phyloP scores from a whole-genome alignment of 306 rosid species.

The Fragaria iinumae region DNA sequence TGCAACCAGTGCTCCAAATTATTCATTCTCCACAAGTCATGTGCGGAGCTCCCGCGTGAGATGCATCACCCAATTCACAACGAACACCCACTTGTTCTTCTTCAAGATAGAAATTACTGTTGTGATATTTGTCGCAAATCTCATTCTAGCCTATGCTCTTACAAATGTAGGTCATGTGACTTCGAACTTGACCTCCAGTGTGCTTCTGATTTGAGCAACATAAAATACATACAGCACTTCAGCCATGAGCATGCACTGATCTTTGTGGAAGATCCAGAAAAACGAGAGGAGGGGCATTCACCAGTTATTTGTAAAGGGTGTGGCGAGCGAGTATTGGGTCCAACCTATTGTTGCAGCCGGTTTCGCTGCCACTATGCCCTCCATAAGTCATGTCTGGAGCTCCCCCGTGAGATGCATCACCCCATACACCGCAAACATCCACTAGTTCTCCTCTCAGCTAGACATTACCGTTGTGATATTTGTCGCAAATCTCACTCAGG shows the following conservation, averaged over 20 bases:
- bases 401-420: too few relatives aligned
- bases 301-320: neutral
- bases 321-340: neutral
- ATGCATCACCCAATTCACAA: too few relatives aligned
- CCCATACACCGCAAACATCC: too few relatives aligned
- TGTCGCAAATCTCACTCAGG: too few relatives aligned
- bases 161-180: neutral
- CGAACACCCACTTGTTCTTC: neutral
- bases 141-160: accelerated
- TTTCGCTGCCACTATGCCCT: neutral
- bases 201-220: neutral
- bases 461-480: too few relatives aligned
- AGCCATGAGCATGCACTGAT: neutral
- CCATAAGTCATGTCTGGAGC: neutral
- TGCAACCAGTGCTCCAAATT: too few relatives aligned
- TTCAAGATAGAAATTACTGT: too few relatives aligned
- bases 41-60: too few relatives aligned
- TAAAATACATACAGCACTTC: neutral
- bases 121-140: neutral
- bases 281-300: neutral
- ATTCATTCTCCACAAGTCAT: too few relatives aligned
- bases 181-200: neutral
- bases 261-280: neutral
- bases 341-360: neutral
- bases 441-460: too few relatives aligned